phyloP scores from a whole-genome alignment of 2,329 filamentous ascomycete genomes.

The Samsoniella hepiali region DNA sequence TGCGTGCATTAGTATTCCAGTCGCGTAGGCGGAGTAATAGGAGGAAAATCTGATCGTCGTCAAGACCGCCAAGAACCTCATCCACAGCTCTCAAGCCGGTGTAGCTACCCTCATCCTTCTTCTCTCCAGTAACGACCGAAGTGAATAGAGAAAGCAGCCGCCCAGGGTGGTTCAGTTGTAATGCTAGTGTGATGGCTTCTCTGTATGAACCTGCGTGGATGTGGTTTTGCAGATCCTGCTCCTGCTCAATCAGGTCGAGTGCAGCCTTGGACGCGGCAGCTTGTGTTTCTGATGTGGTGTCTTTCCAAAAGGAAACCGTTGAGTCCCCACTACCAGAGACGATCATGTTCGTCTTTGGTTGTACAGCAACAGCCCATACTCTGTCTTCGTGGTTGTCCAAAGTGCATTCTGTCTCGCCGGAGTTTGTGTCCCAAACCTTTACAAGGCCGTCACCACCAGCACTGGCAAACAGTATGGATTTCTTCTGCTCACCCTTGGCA shows the following conservation, averaged over 20 bases:
- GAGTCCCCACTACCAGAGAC: conserved; percentile 91
- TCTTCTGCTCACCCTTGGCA: conserved; percentile 50
- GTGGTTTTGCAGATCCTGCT: conserved; percentile 91
- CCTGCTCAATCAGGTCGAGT: conserved; percentile 81
- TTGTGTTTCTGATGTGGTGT: conserved; percentile 80
- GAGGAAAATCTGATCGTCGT: conserved; percentile 80
- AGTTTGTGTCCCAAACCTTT: conserved; percentile 90
- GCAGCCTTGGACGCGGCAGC: conserved; percentile 70
- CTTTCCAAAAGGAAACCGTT: conserved; percentile 91
- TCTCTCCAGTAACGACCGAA: conserved; percentile 64
- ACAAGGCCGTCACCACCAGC: conserved; percentile 92
- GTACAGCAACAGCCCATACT: conserved; percentile 82
- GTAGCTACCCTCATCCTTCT: conserved; percentile 60
- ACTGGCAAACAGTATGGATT: conserved; percentile 71
- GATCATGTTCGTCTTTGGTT: conserved; percentile 66
- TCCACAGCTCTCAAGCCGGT: conserved; percentile 71
- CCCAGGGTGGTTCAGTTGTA: conserved; percentile 92
- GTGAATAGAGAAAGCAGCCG: conserved; percentile 82
- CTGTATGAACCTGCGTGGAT: conserved; percentile 85
- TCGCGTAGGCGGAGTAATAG: conserved; percentile 81
- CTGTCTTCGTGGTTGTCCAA: conserved; percentile 96
- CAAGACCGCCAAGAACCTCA: conserved; percentile 73
- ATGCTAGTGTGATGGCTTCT: conserved; percentile 85
- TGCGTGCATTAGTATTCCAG: conserved; percentile 96
- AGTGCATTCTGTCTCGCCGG: conserved; percentile 80